Conservation (phyloP, 2,329 filamentous ascomycete species). For the Aspergillus transmontanensis region DNA sequence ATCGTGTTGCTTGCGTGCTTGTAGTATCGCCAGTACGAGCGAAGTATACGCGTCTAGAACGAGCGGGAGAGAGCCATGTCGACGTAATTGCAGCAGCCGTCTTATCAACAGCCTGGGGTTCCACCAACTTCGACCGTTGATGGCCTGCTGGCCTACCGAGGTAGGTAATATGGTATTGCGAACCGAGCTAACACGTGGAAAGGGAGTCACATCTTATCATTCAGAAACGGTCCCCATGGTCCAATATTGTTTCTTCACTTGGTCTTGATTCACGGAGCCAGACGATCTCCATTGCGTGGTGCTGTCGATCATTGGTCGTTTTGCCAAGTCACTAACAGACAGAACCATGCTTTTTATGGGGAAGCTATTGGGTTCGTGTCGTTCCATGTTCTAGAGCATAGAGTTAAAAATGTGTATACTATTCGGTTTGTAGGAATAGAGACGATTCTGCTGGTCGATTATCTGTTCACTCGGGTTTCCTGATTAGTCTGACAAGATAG, state of each 20-base stretch:
- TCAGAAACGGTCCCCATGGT: background rate
- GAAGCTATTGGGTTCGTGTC: background rate
- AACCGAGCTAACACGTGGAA: background rate
- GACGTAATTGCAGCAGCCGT: background rate
- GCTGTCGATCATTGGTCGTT: background rate
- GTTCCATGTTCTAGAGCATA: background rate
- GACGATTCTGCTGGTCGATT: no score
- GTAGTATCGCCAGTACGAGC: slow-evolving; percentile 25
- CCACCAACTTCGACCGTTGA: background rate
- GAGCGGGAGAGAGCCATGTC: background rate
- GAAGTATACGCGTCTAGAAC: background rate
- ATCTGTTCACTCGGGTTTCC: background rate
- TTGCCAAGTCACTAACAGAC: slow-evolving; percentile 14
- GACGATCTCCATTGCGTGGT: background rate
- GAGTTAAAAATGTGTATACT: background rate
- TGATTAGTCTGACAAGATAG: background rate
- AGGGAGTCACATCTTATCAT: background rate
- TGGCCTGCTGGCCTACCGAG: background rate
- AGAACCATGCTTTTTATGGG: background rate
- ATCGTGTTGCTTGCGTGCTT: slow-evolving; percentile 22
- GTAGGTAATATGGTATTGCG: background rate
- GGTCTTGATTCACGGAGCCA: background rate
- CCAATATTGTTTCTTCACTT: background rate
- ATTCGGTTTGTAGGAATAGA: background rate
- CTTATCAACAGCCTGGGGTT: background rate